These are phyloP conservation scores for Saksenaea vasiformis DNA, from an alignment of 371 early-diverging fungal genomes.

Conservation along the genomic window DNA sequence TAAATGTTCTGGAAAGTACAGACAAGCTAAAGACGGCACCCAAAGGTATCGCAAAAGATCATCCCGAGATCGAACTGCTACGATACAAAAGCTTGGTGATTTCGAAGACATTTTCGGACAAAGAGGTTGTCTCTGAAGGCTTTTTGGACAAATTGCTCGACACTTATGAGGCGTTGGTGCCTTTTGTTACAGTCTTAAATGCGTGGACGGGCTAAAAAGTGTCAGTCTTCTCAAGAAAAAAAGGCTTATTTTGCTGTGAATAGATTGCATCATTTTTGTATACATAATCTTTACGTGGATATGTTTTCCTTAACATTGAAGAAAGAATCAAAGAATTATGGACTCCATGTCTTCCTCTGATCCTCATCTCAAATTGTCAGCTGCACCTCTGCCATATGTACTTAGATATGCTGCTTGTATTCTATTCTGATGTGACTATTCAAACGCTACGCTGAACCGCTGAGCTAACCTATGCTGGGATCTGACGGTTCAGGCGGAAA, in stretches of 20 bases:
- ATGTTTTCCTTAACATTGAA: too few relatives aligned
- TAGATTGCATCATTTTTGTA: too few relatives aligned
- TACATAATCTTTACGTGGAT: too few relatives aligned
- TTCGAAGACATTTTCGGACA: conserved; percentile 42
- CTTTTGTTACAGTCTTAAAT: conserved; percentile 57
- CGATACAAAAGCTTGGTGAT: conserved; percentile 49
- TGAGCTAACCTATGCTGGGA: too few relatives aligned
- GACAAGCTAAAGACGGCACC: conserved; percentile 48
- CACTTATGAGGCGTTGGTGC: conserved; percentile 52
- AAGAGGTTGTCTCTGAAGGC: conserved; percentile 47
- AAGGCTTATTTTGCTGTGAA: neutral
- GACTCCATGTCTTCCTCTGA: too few relatives aligned
- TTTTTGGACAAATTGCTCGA: conserved; percentile 48
- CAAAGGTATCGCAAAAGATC: conserved; percentile 48
- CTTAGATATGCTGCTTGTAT: too few relatives aligned
- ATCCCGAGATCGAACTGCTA: conserved; percentile 54
- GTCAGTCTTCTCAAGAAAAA: neutral
- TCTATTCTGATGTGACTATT: too few relatives aligned
- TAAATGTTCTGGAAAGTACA: conserved; percentile 30
- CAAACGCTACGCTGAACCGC: too few relatives aligned
- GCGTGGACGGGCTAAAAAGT: conserved; percentile 46
- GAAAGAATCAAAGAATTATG: too few relatives aligned
- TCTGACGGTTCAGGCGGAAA: too few relatives aligned
- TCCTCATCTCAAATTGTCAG: too few relatives aligned
- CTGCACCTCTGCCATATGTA: too few relatives aligned